Base-by-base conservation (phyloP, 352 stramenopile species). In the Pythium guiyangense region DNA sequence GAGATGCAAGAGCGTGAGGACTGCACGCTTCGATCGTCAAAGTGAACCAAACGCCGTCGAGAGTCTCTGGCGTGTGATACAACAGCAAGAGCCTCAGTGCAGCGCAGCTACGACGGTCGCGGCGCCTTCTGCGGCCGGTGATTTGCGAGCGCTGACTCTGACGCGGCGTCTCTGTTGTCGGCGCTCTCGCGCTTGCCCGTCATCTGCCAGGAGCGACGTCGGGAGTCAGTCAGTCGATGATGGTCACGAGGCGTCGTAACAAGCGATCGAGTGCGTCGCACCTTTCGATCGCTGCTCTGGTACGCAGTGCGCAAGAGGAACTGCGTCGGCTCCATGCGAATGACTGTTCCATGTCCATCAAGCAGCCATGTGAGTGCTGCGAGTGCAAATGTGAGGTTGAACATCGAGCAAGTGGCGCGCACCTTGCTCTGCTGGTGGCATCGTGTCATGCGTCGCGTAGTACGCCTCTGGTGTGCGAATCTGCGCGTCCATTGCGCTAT, bases 381-480 rank as follows among this genome's bases (percentile, higher is more conserved):
- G 18, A 52, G 25, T 5, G 26, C 26, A 6, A 31, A 8, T 6
- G n/a, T 9, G 25, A 35, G 20, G 22, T 15, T 11, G 25, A 50
- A n/a, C 45, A 49, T 6, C 2, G 39, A 45, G 39, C 1, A 17
- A 18, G 15, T 3, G 3, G 4, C 31, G n/a, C n/a, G 43, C 66
- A 88, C 81, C 75, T 88, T 90, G 81, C 22, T 72, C 45, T 5
- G 53, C 35, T 37, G 75, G 73, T 17, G 81, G 79, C 75, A 83
- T 84, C 0, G 81, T 89, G 49, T 92, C 69, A 43, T 88, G 58
- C 44, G 77, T 92, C 52, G 81, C 81, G 27, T 85, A 56, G 54
- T 88, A 92, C 47, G 59, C 61, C 43, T 73, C 70, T 4, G 81
- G 81, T 0, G 69, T 67, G 39, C 72, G 57, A 15, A 91, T 91